Evolutionary conservation across 2,329 filamentous ascomycete species (phyloP), one percentile per base, ranked within the genome.

Genomic region (Cladosporium sp.): DNA sequence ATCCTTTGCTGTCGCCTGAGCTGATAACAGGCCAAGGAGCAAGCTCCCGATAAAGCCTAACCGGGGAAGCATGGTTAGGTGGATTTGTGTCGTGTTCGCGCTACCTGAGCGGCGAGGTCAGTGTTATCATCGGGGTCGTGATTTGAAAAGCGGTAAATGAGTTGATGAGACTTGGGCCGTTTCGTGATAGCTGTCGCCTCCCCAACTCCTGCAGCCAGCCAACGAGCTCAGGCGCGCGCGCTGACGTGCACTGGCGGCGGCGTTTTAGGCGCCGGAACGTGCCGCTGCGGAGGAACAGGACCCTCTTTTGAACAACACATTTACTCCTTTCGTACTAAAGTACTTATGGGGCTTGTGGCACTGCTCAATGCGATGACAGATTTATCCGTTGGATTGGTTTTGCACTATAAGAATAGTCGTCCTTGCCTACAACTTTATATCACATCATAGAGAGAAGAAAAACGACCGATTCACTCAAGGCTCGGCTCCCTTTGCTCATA

Each of bases 1-100:
- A 65, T 74, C 71, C 63, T 76, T 76, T 64, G 69, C 73, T 32
- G 67, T 59, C 38, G 61, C 68, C 57, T 69, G 69, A 30, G 68
- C 65, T 11, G 69, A 68, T 59, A 73, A 66, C 70, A 73, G 64
- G 65, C 68, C 68, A 44, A 74, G 65, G 58, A 72, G 67, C 60
- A 65, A 54, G 44, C 55, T 65, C 24, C 55, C 63, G 24, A 65
- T 4, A 8, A 65, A 52, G 63, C 63, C 63, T 54, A 60, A 32
- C 44, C 63, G 38, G 30, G 55, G 63, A 65, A 36, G 63, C 63
- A 65, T 65, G 63, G 30, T 34, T 65, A 38, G 32, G 32, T 30
- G 12, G 28, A 32, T 65, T 52, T 47, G 54, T 41, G 32, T 59
- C n/a, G 32, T 65, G 11, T 59, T 52, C 47, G 55, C 63, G 63